These are phyloP conservation scores for Annona squamosa DNA, from an alignment of 164 flowering plant species.

Conservation along the genomic window DNA sequence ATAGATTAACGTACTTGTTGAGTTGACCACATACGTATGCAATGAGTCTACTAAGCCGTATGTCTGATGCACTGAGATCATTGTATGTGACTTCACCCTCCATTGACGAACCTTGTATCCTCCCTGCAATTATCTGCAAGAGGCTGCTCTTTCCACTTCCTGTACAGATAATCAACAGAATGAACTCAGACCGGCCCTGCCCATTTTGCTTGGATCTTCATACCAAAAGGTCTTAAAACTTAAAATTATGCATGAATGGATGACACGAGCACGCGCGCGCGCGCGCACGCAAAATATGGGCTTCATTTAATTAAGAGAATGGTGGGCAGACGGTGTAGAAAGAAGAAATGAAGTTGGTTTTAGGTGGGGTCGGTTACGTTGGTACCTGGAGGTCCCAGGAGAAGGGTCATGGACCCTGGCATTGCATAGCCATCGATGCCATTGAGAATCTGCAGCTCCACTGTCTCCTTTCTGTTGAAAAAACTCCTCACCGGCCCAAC, in stretches of 20 bases:
- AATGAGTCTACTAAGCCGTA: slow-evolving; percentile 25
- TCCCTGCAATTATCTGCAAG: slow-evolving; percentile 24
- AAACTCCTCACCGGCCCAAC: slow-evolving; percentile 10
- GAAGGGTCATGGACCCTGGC: slow-evolving; percentile 27
- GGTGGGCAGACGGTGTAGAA: too few species aligned
- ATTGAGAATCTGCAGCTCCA: slow-evolving; percentile 20
- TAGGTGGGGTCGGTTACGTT: too few species aligned
- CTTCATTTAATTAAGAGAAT: too few species aligned
- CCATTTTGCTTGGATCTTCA: too few species aligned
- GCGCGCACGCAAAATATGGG: too few species aligned
- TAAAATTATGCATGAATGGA: too few species aligned
- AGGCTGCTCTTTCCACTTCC: slow-evolving; percentile 27
- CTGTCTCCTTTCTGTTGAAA: slow-evolving; percentile 5
- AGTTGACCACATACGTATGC: slow-evolving; percentile 25
- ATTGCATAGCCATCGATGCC: slow-evolving; percentile 26
- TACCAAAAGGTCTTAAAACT: too few species aligned
- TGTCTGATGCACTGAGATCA: slow-evolving; percentile 21
- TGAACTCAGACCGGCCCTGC: neutral
- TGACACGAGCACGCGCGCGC: too few species aligned
- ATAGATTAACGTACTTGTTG: slow-evolving; percentile 16
- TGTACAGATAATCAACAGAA: neutral
- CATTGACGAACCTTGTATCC: slow-evolving; percentile 10
- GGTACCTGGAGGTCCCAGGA: slow-evolving; percentile 25
- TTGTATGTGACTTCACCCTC: slow-evolving; percentile 28
- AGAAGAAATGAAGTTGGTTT: too few species aligned